phyloP scores from a whole-genome alignment of 768 basidiomycete species.

The Suillus cothurnatus region DNA sequence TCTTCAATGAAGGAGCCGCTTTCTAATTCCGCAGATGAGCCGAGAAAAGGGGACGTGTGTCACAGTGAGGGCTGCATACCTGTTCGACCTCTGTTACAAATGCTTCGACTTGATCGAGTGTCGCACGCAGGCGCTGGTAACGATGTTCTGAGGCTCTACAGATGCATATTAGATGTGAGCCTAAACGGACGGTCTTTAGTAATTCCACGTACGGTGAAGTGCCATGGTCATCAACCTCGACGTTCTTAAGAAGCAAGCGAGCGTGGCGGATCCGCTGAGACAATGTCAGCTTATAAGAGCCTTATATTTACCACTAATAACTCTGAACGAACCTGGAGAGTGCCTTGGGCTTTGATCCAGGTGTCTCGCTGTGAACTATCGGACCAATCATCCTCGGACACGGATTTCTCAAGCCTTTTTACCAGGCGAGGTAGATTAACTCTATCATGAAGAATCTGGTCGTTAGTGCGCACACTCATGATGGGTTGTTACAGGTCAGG shows the following conservation, averaged over 20 bases:
- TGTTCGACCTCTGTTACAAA: conserved; percentile 54
- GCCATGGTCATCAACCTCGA: conserved; percentile 52
- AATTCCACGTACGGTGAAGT: conserved; percentile 41
- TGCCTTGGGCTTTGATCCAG: conserved; percentile 59
- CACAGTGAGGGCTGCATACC: conserved; percentile 34
- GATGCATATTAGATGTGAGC: conserved; percentile 8
- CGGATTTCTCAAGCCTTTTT: conserved; percentile 58
- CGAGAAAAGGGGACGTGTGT: neutral
- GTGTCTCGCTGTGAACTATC: conserved; percentile 30
- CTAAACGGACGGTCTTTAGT: neutral
- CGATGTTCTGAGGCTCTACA: conserved; percentile 45
- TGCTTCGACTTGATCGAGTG: conserved; percentile 57
- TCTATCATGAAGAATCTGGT: conserved; percentile 53
- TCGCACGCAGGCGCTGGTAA: conserved; percentile 48
- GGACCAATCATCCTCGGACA: conserved; percentile 39
- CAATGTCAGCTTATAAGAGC: neutral
- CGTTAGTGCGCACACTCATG: conserved; percentile 31
- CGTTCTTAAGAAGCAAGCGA: conserved; percentile 54
- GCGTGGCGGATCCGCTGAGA: conserved; percentile 56
- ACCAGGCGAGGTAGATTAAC: conserved; percentile 69
- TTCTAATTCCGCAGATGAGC: conserved; percentile 34
- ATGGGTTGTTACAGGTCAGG: conserved; percentile 8
- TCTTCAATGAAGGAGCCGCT: conserved; percentile 40
- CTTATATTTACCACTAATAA: neutral
- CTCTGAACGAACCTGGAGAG: conserved; percentile 51